Evolutionary conservation across 129 eudicot species (phyloP).

Genomic region (Flaveria trinervia): DNA sequence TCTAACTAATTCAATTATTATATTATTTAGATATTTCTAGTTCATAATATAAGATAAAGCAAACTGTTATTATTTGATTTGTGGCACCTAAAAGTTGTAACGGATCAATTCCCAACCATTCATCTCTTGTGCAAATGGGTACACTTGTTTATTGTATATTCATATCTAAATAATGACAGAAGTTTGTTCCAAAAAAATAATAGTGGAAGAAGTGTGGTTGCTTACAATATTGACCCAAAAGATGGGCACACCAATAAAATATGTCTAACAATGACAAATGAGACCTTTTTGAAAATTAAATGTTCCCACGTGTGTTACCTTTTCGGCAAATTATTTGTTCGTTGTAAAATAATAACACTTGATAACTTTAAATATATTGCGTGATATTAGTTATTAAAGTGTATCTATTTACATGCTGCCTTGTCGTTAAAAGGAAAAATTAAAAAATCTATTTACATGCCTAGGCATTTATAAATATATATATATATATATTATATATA

Average conservation of each 20-base stretch:
- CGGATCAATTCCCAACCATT: neutral
- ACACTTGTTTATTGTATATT: conserved; percentile 11
- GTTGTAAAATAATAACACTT: no score
- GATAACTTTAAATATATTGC: no score
- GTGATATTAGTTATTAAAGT: no score
- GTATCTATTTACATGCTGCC: no score
- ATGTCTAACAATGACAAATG: conserved; percentile 33
- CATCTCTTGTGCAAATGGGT: conserved; percentile 7
- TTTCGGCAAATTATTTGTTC: neutral
- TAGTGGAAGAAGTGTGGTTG: no score
- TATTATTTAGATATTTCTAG: neutral
- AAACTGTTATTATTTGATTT: conserved; percentile 26
- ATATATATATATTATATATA: no score
- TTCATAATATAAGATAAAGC: neutral
- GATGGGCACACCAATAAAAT: conserved; percentile 23
- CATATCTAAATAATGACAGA: no score
- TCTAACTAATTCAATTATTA: no score
- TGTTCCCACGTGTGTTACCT: neutral
- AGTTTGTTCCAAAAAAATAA: no score
- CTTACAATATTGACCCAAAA: neutral
- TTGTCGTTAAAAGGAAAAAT: no score
- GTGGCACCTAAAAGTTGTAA: conserved; percentile 24
- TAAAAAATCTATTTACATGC: no score
- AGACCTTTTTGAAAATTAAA: conserved; percentile 28
- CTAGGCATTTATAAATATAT: no score